These are phyloP conservation scores for Penicillium expansum DNA, from an alignment of 2,329 filamentous ascomycete genomes.

Conservation along the genomic window DNA sequence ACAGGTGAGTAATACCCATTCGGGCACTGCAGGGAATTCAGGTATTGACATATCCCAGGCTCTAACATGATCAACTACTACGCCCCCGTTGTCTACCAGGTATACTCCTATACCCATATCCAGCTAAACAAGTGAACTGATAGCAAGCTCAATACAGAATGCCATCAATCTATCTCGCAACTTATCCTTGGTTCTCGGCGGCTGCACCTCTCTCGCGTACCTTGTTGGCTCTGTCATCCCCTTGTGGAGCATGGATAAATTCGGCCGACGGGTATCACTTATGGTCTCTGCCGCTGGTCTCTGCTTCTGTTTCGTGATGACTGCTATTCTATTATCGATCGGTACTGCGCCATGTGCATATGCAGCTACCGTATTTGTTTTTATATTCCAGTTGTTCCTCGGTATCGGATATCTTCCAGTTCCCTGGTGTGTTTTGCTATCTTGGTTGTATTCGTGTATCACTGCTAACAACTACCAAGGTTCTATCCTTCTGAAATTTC, in stretches of 20 bases:
- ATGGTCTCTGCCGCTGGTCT: conserved; percentile 44
- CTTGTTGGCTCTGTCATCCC: conserved; percentile 44
- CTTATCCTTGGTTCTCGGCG: conserved; percentile 54
- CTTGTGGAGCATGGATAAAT: conserved; percentile 43
- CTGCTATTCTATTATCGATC: conserved; percentile 39
- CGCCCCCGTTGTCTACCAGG: conserved; percentile 40
- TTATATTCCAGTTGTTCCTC: conserved; percentile 48
- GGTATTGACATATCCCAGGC: background rate
- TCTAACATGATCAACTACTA: conserved; percentile 45
- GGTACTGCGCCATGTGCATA: conserved; percentile 35
- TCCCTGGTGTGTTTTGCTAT: conserved; percentile 33
- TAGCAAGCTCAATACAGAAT: background rate
- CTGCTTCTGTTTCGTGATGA: conserved; percentile 46
- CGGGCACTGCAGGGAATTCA: background rate
- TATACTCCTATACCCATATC: background rate
- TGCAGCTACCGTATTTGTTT: conserved; percentile 45
- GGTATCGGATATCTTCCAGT: conserved; percentile 46
- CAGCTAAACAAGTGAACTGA: background rate
- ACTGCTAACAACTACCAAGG: conserved; percentile 9
- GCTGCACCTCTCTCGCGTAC: conserved; percentile 43
- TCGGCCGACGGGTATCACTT: conserved; percentile 43
- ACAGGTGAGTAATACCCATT: conserved; percentile 20
- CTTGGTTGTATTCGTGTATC: too few species aligned
- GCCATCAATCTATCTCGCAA: conserved; percentile 44
- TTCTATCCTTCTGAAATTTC: conserved; percentile 45